Evolutionary conservation across 2,329 filamentous ascomycete species (phyloP).

Genomic region (Alternaria sp.): DNA sequence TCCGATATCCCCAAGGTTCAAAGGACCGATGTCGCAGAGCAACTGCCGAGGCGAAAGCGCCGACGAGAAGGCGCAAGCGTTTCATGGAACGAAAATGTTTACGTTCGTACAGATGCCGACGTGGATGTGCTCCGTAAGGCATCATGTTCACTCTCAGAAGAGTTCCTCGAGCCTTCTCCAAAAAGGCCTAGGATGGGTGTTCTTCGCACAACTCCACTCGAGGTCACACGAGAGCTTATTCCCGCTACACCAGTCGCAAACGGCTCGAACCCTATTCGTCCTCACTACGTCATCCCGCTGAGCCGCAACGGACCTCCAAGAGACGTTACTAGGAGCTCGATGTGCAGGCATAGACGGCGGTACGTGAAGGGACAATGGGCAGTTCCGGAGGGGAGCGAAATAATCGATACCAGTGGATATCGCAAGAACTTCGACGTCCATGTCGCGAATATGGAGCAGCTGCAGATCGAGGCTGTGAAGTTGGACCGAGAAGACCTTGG

Average conservation of each 20-base stretch:
- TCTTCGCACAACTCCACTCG: not conserved
- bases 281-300: not conserved
- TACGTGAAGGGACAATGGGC: not conserved
- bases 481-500: not conserved
- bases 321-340: not conserved
- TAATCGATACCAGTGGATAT: not conserved
- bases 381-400: not conserved
- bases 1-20: not conserved
- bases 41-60: slow-evolving; percentile 6
- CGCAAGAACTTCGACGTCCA: not conserved
- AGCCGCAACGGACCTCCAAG: not conserved
- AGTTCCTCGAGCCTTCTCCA: not conserved
- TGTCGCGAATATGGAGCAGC: not conserved
- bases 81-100: slow-evolving; percentile 1
- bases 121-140: slow-evolving; percentile 13
- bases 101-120: slow-evolving; percentile 7
- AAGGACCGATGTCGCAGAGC: not conserved
- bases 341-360: not conserved
- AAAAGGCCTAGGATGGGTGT: not conserved
- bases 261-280: not conserved
- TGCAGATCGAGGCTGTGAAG: not conserved
- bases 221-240: not conserved
- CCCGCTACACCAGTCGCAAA: not conserved
- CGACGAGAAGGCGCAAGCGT: slow-evolving; percentile 1
- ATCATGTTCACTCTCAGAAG: not conserved